phyloP scores from a whole-genome alignment of 208 protist species.

The Crithidia fasciculata region DNA sequence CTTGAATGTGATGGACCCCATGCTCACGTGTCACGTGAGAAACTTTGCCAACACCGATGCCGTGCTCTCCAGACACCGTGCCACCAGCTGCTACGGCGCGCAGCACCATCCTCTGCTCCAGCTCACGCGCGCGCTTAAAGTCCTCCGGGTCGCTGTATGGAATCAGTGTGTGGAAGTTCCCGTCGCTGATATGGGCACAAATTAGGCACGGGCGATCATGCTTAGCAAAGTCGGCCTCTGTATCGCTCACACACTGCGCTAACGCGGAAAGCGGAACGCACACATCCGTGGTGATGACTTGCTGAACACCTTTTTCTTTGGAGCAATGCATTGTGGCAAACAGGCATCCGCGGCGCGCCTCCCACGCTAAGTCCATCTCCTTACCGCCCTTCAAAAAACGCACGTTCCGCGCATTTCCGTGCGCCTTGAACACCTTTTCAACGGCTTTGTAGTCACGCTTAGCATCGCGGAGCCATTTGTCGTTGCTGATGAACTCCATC shows the following conservation, averaged over 20 bases:
- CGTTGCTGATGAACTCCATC: conserved; percentile 48
- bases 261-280: conserved; percentile 80
- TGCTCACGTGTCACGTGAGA: conserved; percentile 56
- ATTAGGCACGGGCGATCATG: conserved; percentile 33
- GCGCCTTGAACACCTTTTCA: conserved; percentile 24
- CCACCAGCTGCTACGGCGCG: conserved; percentile 57
- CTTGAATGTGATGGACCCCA: conserved; percentile 44
- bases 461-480: conserved; percentile 38
- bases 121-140: conserved; percentile 37
- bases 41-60: conserved; percentile 24
- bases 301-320: conserved; percentile 21
- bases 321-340: conserved; percentile 24
- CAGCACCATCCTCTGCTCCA: conserved; percentile 64
- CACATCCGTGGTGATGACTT: conserved; percentile 61
- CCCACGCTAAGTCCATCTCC: conserved; percentile 28
- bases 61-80: conserved; percentile 78
- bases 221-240: conserved; percentile 57
- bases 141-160: conserved; percentile 50
- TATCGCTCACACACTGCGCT: conserved; percentile 49
- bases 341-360: conserved; percentile 30
- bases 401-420: conserved; percentile 10
- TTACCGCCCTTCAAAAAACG: conserved; percentile 36
- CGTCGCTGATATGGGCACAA: conserved; percentile 77
- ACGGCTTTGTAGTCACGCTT: conserved; percentile 39
- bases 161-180: conserved; percentile 84